Conservation (phyloP, 768 basidiomycete genomes). For the Mycena epipterygia region DNA sequence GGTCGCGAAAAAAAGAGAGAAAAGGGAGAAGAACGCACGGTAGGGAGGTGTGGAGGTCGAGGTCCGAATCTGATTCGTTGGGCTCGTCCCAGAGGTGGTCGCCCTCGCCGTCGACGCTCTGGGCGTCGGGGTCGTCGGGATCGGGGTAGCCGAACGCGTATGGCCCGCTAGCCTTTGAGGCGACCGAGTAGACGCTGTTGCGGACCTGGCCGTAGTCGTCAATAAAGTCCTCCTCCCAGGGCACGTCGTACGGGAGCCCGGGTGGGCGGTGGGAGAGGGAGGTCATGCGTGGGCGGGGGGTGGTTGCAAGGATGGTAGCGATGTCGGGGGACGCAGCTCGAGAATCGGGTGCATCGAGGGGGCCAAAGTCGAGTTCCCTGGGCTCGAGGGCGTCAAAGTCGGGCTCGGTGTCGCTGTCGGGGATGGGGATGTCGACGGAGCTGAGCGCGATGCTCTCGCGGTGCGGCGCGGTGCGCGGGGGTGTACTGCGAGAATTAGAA, state of each 20-base stretch:
- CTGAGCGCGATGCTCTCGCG: slow-evolving; percentile 34
- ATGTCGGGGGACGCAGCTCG: slow-evolving; percentile 54
- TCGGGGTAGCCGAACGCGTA: slow-evolving; percentile 36
- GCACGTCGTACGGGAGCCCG: background rate
- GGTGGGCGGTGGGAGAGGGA: background rate
- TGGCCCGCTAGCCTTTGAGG: slow-evolving; percentile 3
- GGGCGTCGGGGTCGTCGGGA: slow-evolving; percentile 28
- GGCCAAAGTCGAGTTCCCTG: slow-evolving; percentile 36
- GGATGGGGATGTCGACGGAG: slow-evolving; percentile 26
- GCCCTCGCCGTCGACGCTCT: slow-evolving; percentile 37
- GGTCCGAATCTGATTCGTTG: slow-evolving; percentile 71
- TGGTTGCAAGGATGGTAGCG: slow-evolving; percentile 53
- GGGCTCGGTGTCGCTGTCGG: slow-evolving; percentile 32
- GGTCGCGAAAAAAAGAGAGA: slow-evolving; percentile 16
- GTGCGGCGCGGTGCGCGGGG: slow-evolving; percentile 5
- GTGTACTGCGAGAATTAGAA: slow-evolving; percentile 8
- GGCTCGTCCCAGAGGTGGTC: slow-evolving; percentile 48
- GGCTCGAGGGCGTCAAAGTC: slow-evolving; percentile 38
- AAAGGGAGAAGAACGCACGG: slow-evolving; percentile 66
- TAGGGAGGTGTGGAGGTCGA: slow-evolving; percentile 77
- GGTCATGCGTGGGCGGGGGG: slow-evolving; percentile 48
- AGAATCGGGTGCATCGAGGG: background rate
- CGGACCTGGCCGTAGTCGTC: slow-evolving; percentile 42
- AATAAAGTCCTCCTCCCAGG: slow-evolving; percentile 41
- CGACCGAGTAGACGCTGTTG: slow-evolving; percentile 10